Evolutionary conservation across 495 filamentous ascomycete genomes (phyloP).

Genomic region (Evernia prunastri): DNA sequence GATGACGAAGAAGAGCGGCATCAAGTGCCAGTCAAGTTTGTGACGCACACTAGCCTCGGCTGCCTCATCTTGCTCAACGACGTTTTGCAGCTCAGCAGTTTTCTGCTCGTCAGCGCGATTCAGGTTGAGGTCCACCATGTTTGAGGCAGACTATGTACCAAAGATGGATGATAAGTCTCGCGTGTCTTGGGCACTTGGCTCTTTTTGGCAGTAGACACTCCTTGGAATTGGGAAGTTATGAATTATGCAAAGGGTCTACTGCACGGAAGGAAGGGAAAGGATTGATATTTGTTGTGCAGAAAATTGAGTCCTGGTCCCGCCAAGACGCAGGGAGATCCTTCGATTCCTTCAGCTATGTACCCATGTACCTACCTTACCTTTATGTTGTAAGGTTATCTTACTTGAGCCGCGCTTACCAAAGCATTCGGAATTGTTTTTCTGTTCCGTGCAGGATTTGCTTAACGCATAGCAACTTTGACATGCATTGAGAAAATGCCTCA

Average conservation of each 20-base stretch:
- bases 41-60: slow-evolving; percentile 27
- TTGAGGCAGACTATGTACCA: no score
- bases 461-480: no score
- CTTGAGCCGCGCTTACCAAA: no score
- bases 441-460: no score
- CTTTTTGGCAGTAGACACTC: neutral
- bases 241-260: neutral
- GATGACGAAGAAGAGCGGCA: slow-evolving; percentile 34
- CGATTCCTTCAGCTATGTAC: no score
- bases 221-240: neutral
- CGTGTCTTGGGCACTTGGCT: neutral
- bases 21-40: slow-evolving; percentile 32
- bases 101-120: neutral
- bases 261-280: neutral
- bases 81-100: neutral
- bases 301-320: neutral
- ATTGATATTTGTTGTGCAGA: neutral
- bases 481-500: no score
- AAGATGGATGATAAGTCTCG: neutral
- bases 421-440: no score
- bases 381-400: no score
- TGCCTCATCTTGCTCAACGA: neutral
- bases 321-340: no score
- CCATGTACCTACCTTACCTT: no score
- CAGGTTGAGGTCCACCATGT: neutral